phyloP scores from a whole-genome alignment of 2,329 filamentous ascomycete genomes.

The Ceratocystis cubensis region DNA sequence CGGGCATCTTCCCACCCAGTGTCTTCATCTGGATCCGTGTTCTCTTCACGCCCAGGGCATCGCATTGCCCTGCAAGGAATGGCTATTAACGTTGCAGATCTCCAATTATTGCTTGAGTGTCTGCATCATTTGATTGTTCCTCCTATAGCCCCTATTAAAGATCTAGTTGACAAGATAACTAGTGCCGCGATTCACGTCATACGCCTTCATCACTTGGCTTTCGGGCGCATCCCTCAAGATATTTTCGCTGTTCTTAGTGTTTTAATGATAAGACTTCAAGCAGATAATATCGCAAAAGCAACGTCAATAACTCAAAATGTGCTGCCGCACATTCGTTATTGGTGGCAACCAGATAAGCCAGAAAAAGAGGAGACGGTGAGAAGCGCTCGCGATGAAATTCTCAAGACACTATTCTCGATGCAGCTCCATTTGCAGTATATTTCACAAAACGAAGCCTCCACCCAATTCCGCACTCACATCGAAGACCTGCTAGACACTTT shows the following conservation, averaged over 20 bases:
- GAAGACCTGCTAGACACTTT: conserved; percentile 58
- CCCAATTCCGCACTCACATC: conserved; percentile 36
- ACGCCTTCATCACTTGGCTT: conserved; percentile 42
- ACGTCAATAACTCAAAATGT: conserved; percentile 47
- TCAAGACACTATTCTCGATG: conserved; percentile 57
- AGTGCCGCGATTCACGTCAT: conserved; percentile 37
- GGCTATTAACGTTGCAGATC: conserved; percentile 23
- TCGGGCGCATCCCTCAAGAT: conserved; percentile 54
- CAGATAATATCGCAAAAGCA: conserved; percentile 55
- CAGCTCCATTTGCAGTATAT: conserved; percentile 51
- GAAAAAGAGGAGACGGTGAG: conserved; percentile 49
- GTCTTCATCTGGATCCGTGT: conserved; percentile 25
- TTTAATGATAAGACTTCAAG: conserved; percentile 51
- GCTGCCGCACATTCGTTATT: conserved; percentile 57
- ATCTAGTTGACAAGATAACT: neutral
- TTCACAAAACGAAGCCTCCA: conserved; percentile 31
- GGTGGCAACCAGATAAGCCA: conserved; percentile 63
- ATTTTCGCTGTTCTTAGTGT: conserved; percentile 66
- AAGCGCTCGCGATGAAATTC: conserved; percentile 61
- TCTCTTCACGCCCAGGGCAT: conserved; percentile 19
- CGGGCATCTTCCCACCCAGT: conserved; percentile 37
- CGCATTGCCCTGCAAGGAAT: conserved; percentile 17
- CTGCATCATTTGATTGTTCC: conserved; percentile 51
- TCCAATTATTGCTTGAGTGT: conserved; percentile 49
- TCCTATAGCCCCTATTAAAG: conserved; percentile 51